Evolutionary conservation across 495 filamentous ascomycete species (phyloP).

Genomic region (Aspergillus biplanus): DNA sequence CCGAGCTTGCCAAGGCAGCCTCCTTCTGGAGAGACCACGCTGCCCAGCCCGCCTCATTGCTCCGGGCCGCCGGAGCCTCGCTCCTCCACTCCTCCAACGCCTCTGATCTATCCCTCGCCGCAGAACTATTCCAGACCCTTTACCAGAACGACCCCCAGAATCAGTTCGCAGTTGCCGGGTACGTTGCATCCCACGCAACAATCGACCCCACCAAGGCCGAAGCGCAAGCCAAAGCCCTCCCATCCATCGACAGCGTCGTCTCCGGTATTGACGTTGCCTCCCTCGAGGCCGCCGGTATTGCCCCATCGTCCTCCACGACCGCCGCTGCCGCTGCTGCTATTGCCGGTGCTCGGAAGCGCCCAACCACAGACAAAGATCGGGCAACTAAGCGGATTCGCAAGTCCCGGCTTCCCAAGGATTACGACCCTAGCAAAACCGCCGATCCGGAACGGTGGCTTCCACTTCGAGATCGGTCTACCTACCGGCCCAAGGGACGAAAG

Average conservation of each 20-base stretch:
- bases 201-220: constrained; percentile 62
- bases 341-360: constrained; percentile 59
- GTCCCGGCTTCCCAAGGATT: constrained; percentile 75
- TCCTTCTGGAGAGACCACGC: constrained; percentile 71
- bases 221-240: constrained; percentile 63
- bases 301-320: constrained; percentile 52
- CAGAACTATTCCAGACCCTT: constrained; percentile 73
- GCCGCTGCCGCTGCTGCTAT: constrained; percentile 43
- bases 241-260: constrained; percentile 67
- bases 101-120: constrained; percentile 68
- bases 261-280: constrained; percentile 66
- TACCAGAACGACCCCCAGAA: constrained; percentile 65
- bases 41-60: constrained; percentile 59
- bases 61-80: constrained; percentile 77
- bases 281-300: constrained; percentile 79
- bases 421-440: constrained; percentile 70
- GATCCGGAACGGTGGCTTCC: constrained; percentile 95
- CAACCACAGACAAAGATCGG: constrained; percentile 52
- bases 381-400: constrained; percentile 69
- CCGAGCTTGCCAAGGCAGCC: constrained; percentile 78
- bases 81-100: constrained; percentile 73
- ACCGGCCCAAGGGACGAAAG: constrained; percentile 88
- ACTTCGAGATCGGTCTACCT: constrained; percentile 82
- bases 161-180: constrained; percentile 70
- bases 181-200: constrained; percentile 81